Base-by-base conservation (phyloP, 73 alveolate genomes). In the Paramecium octaurelia region DNA sequence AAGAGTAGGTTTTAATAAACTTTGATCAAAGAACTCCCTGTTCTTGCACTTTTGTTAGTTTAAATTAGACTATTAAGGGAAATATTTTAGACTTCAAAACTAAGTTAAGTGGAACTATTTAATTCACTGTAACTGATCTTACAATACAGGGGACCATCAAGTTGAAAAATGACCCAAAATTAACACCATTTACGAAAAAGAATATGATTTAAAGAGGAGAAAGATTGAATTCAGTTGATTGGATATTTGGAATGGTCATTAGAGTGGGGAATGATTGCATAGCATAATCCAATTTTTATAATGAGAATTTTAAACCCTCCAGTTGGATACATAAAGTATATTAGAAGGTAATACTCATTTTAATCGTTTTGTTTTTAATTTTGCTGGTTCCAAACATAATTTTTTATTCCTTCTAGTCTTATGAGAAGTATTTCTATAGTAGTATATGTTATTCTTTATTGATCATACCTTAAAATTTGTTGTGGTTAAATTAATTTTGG, bases 181-280 rank as follows among this genome's bases (percentile, higher is more conserved):
- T 73, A 12, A 73, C 87, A 16, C 87, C 57, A 16, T 73, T 73
- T 40, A 73, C 87, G 0, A 73, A 73, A 73, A 73, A 73, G 57
- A 73, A 73, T 38, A 34, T 73, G 57, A 73, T 73, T 35, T 36
- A 29, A 35, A 73, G 87, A 73, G 87, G 87, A n/a, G 87, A 73
- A 73, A 40, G 38, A 36, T 40, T 73, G 59, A 68, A 73, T 36
- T 36, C 87, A 64, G 84, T 34, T 12, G 59, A 73, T 40, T 73
- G 87, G 87, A 73, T 73, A 73, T 73, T 73, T 40, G 87, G 87
- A 5, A 73, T 73, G 40, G 87, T 73, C 5, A 73, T 73, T 29
- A 73, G 87, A 38, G 87, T 73, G 38, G 87, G 87, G 9, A 73
- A 34, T 73, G 87, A 73, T 21, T 73, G 60, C n/a, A 40, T 34